These are phyloP conservation scores for Circinella minor DNA, from an alignment of 371 early-diverging fungal species.

Conservation along the genomic window DNA sequence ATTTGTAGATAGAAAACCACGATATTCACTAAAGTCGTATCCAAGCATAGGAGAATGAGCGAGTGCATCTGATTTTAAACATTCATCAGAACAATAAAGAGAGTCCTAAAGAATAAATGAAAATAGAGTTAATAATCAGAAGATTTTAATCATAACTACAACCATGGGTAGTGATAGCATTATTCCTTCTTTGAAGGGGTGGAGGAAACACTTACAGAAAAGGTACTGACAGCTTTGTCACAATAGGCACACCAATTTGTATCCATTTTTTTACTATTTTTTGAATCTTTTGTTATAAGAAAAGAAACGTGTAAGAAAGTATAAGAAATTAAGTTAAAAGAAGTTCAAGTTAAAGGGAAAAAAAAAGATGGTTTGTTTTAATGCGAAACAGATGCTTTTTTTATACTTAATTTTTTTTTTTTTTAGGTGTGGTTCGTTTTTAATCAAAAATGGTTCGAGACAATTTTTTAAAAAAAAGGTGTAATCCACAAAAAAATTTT, in stretches of 20 bases:
- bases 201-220: slow-evolving; percentile 14
- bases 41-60: slow-evolving; percentile 27
- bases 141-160: not conserved
- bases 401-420: too few relatives aligned
- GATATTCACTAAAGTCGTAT: slow-evolving; percentile 21
- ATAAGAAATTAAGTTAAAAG: not conserved
- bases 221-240: slow-evolving; percentile 21
- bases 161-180: not conserved
- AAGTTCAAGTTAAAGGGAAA: not conserved
- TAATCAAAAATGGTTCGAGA: slow-evolving; percentile 1
- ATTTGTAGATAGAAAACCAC: not conserved
- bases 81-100: slow-evolving; percentile 33
- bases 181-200: too few relatives aligned
- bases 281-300: too few relatives aligned
- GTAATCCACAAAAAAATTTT: not conserved
- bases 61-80: slow-evolving; percentile 27
- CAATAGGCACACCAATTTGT: slow-evolving; percentile 14
- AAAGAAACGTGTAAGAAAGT: not conserved
- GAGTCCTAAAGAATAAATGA: slow-evolving; percentile 19
- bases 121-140: not conserved
- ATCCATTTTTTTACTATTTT: not conserved
- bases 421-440: not conserved
- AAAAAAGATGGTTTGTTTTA: too few relatives aligned
- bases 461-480: not conserved
- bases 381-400: too few relatives aligned